Conservation (phyloP, 2,329 filamentous ascomycete species). For the Fusarium buharicum region DNA sequence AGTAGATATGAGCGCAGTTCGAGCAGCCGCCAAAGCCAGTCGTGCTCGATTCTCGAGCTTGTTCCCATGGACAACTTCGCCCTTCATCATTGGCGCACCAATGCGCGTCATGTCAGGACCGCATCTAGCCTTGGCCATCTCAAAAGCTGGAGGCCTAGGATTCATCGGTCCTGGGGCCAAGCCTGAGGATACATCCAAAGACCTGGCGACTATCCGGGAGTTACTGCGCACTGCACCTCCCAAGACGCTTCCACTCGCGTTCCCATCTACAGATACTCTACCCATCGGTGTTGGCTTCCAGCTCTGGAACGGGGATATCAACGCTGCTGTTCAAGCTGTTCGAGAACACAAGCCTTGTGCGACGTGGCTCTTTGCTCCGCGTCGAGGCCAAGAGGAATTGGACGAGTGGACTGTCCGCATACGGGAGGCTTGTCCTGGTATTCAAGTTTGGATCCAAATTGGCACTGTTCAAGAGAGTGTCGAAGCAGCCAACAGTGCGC, state of each 20-base stretch:
- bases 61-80: conserved; percentile 51
- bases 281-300: conserved; percentile 58
- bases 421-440: conserved; percentile 53
- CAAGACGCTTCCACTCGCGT: conserved; percentile 13
- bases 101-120: conserved; percentile 72
- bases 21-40: background rate
- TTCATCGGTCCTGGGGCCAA: conserved; percentile 56
- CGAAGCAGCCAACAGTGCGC: conserved; percentile 49
- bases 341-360: conserved; percentile 50
- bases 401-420: conserved; percentile 59
- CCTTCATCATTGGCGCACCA: conserved; percentile 69
- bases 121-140: conserved; percentile 68
- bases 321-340: conserved; percentile 47
- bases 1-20: conserved; percentile 16
- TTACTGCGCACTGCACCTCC: conserved; percentile 33
- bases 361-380: conserved; percentile 58
- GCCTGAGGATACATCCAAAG: conserved; percentile 46
- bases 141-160: conserved; percentile 76
- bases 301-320: conserved; percentile 58
- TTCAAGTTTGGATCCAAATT: conserved; percentile 64
- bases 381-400: conserved; percentile 50
- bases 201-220: conserved; percentile 47
- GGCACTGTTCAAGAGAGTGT: conserved; percentile 60
- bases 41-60: conserved; percentile 14
- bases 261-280: conserved; percentile 42